A percentile compares a stretch with the other conserved stretches of the same genome.
These are phyloP conservation scores for Trichophyton benhamiae DNA, from an alignment of 2,329 filamentous ascomycete genomes.

Conservation along the genomic window DNA sequence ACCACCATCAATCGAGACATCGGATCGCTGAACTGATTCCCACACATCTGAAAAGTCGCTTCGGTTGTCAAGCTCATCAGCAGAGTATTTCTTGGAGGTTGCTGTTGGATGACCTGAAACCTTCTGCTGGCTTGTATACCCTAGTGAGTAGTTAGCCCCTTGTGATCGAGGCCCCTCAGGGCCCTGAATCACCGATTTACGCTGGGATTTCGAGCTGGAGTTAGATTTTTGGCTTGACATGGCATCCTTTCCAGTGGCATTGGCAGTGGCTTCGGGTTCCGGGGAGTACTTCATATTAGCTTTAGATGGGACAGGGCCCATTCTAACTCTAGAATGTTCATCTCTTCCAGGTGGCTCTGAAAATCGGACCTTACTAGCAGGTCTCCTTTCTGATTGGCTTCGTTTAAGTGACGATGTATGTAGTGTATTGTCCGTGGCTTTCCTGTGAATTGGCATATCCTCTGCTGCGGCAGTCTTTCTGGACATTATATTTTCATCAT, in stretches of 20 bases:
- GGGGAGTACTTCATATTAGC: conserved; percentile 3
- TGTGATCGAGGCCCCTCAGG: not conserved
- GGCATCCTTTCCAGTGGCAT: not conserved
- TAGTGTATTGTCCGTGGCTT: not conserved
- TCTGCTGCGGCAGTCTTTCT: not conserved
- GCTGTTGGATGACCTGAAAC: not conserved
- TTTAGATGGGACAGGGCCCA: conserved; percentile 8
- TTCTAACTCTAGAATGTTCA: conserved; percentile 3
- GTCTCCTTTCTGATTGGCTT: conserved; percentile 7
- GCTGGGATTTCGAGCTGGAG: not conserved
- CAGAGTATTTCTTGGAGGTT: not conserved
- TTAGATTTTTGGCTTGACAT: not conserved
- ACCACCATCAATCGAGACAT: not conserved
- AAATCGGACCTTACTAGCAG: conserved; percentile 9
- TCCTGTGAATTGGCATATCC: conserved; percentile 1
- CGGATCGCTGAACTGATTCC: not conserved
- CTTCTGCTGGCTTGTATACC: not conserved
- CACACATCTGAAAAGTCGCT: not conserved
- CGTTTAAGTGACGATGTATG: not conserved
- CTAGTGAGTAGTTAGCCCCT: not conserved
- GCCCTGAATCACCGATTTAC: not conserved
- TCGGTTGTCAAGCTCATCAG: not conserved
- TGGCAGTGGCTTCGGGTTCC: not conserved
- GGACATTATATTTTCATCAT: not conserved
- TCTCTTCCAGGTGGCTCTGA: conserved; percentile 6